Conservation (phyloP, 208 protist genomes). For the Naegleria lovaniensis region DNA sequence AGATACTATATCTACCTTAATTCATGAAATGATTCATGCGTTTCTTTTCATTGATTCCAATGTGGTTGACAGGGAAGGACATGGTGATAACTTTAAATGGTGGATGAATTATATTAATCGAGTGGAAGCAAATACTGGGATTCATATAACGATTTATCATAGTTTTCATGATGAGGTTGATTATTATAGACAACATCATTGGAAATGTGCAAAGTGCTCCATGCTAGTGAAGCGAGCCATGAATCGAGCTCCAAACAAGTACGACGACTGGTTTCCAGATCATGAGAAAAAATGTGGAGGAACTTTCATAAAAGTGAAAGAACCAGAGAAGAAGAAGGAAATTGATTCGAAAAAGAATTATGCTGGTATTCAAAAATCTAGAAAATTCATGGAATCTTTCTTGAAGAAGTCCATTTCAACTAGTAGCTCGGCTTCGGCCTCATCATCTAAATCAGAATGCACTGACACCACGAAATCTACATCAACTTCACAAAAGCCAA, state of each 20-base stretch:
- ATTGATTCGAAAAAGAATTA: neutral
- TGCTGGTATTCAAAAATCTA: neutral
- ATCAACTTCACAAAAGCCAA: no score
- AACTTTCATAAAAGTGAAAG: slow-evolving; percentile 33
- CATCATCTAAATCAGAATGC: no score
- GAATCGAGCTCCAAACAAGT: slow-evolving; percentile 35
- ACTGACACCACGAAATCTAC: no score
- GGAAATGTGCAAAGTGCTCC: slow-evolving; percentile 34
- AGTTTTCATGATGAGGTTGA: slow-evolving; percentile 45
- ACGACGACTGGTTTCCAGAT: slow-evolving; percentile 31
- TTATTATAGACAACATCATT: slow-evolving; percentile 38
- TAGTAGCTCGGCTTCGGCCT: neutral
- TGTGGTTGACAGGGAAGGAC: slow-evolving; percentile 40
- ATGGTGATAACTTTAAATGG: slow-evolving; percentile 33
- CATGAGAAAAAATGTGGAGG: slow-evolving; percentile 33
- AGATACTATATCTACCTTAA: slow-evolving; percentile 37
- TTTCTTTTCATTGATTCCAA: slow-evolving; percentile 37
- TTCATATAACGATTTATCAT: slow-evolving; percentile 42
- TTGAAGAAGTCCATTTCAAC: neutral
- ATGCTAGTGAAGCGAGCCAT: slow-evolving; percentile 37
- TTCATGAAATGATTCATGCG: slow-evolving; percentile 46
- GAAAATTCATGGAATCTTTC: neutral
- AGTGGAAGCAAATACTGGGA: neutral
- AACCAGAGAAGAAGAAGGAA: slow-evolving; percentile 31
- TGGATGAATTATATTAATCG: slow-evolving; percentile 41